A percentile compares a stretch with the other conserved stretches of the same genome.
Conservation (phyloP, 75 land plant species). For the Pinus albicaulis region DNA sequence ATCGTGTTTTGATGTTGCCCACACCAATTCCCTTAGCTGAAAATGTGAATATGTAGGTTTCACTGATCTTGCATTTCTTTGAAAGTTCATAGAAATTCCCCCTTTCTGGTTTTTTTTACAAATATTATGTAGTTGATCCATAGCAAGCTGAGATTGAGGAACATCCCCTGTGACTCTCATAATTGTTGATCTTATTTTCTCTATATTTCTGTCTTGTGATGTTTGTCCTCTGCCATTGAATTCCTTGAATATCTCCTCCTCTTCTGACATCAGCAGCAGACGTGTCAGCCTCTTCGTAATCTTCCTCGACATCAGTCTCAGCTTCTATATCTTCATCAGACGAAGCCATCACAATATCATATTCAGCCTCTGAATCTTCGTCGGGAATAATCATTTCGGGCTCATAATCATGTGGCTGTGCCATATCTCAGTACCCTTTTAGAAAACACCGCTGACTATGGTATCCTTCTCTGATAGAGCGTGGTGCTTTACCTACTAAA, state of each 20-base stretch:
- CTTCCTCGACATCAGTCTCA: constrained; percentile 64
- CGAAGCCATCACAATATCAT: constrained; percentile 52
- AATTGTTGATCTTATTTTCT: constrained; percentile 54
- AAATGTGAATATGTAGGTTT: constrained; percentile 69
- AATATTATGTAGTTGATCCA: constrained; percentile 26
- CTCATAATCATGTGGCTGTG: no score
- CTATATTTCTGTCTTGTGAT: constrained; percentile 66
- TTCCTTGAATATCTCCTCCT: constrained; percentile 85
- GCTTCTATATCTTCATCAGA: no score
- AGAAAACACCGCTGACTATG: no score
- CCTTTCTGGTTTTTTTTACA: constrained; percentile 53
- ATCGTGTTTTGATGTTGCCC: constrained; percentile 96
- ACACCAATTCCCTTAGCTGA: constrained; percentile 85
- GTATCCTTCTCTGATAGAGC: no score
- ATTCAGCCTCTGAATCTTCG: no score
- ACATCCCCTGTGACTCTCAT: constrained; percentile 74
- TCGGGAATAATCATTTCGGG: no score
- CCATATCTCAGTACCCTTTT: no score
- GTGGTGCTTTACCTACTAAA: no score
- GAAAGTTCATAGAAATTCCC: constrained; percentile 67
- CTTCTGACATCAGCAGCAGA: constrained; percentile 62
- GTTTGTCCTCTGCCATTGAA: constrained; percentile 67
- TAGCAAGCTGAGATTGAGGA: constrained; percentile 41
- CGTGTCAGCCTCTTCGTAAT: constrained; percentile 60
- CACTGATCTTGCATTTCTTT: constrained; percentile 58